phyloP scores from a whole-genome alignment of 495 filamentous ascomycete species.

The Recurvomyces mirabilis region DNA sequence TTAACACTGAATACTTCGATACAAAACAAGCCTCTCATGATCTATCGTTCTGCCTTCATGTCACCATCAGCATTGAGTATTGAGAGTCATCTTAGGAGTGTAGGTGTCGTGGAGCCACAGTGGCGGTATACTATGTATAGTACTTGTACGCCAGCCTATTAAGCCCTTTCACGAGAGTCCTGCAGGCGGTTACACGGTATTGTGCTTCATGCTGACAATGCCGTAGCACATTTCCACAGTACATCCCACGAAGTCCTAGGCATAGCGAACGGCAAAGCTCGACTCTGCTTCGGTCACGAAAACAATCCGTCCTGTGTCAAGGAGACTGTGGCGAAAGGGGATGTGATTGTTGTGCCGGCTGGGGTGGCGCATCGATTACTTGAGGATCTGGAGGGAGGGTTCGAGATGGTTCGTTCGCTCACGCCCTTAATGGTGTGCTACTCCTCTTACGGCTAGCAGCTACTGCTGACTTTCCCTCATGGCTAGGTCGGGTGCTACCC shows the following conservation, averaged over 20 bases:
- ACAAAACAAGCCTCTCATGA: slow-evolving; percentile 49
- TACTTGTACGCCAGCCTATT: too few species aligned
- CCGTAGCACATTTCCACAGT: slow-evolving; percentile 58
- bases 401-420: slow-evolving; percentile 48
- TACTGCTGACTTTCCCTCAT: neutral
- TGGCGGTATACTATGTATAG: slow-evolving; percentile 60
- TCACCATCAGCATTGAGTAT: slow-evolving; percentile 33
- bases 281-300: slow-evolving; percentile 57
- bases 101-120: slow-evolving; percentile 48
- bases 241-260: slow-evolving; percentile 57
- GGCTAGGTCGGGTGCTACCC: slow-evolving; percentile 59
- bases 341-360: slow-evolving; percentile 56
- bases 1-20: slow-evolving; percentile 56
- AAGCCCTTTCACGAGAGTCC: too few species aligned
- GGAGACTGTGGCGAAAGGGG: slow-evolving; percentile 43
- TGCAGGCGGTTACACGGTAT: too few species aligned
- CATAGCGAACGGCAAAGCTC: slow-evolving; percentile 45
- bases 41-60: slow-evolving; percentile 42
- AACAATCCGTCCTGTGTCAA: slow-evolving; percentile 48
- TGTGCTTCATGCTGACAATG: too few species aligned
- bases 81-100: slow-evolving; percentile 39
- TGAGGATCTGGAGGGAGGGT: slow-evolving; percentile 42
- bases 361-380: slow-evolving; percentile 54
- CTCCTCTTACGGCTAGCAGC: neutral
- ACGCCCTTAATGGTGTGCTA: neutral